Conservation (phyloP, 2,329 filamentous ascomycete genomes). For the Ceratocystis destructans region DNA sequence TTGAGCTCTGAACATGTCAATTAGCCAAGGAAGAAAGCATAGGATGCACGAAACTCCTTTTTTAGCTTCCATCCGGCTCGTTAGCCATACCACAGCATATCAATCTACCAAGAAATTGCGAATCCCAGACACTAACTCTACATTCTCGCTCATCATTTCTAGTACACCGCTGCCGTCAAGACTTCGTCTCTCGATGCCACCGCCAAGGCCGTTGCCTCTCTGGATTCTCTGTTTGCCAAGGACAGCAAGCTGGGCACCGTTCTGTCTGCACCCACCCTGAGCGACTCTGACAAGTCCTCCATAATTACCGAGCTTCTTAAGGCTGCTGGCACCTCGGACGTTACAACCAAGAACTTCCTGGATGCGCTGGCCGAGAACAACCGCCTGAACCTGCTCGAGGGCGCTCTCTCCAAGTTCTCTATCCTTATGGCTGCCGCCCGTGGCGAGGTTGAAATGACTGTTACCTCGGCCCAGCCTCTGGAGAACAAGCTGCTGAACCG, state of each 20-base stretch:
- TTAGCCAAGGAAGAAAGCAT: not conserved
- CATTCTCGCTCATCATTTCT: conserved; percentile 19
- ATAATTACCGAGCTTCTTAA: conserved; percentile 83
- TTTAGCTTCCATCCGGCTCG: not conserved
- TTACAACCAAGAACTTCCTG: conserved; percentile 90
- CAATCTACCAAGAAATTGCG: not conserved
- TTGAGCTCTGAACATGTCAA: not conserved
- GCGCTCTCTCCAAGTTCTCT: conserved; percentile 75
- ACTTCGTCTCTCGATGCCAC: conserved; percentile 71
- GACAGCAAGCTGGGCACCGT: conserved; percentile 69
- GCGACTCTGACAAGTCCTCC: conserved; percentile 63
- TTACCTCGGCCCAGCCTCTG: conserved; percentile 81
- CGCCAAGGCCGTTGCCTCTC: conserved; percentile 60
- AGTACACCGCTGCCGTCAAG: conserved; percentile 97
- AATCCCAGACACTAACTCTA: conserved; percentile 9
- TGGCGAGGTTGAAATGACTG: conserved; percentile 84
- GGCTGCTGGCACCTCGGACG: conserved; percentile 57
- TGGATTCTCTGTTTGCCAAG: conserved; percentile 60
- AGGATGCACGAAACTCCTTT: no score
- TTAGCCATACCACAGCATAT: not conserved
- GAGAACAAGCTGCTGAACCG: conserved; percentile 75
- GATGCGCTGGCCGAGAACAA: conserved; percentile 89
- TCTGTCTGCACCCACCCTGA: conserved; percentile 69
- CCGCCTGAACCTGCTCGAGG: conserved; percentile 67
- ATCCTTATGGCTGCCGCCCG: conserved; percentile 76